A percentile compares a stretch with the other conserved stretches of the same genome.
phyloP scores from a whole-genome alignment of 495 filamentous ascomycete species.

The Hypoxylon rickii region DNA sequence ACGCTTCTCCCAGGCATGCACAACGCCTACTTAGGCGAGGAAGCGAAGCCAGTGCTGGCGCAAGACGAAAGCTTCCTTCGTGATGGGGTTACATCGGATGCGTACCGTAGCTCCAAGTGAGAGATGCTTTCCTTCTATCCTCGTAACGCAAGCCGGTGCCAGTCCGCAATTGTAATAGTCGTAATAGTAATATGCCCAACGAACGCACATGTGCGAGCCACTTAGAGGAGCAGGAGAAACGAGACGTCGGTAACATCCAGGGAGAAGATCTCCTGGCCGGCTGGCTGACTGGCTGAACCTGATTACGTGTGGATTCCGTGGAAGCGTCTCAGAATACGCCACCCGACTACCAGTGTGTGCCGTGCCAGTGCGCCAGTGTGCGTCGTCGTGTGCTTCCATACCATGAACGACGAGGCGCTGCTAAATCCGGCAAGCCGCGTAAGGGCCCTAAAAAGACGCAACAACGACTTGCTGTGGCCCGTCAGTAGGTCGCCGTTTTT shows the following conservation, averaged over 20 bases:
- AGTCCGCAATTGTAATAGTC: conserved; percentile 1
- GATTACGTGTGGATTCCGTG: conserved; percentile 12
- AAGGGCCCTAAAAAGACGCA: conserved; percentile 17
- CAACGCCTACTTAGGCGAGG: not conserved
- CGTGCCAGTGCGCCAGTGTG: no score
- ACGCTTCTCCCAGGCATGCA: conserved; percentile 11
- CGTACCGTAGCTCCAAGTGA: not conserved
- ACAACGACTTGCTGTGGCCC: not conserved
- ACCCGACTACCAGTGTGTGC: conserved; percentile 5
- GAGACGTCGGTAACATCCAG: conserved; percentile 3
- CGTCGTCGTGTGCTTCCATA: no score
- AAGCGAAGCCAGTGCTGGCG: not conserved
- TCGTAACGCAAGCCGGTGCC: not conserved
- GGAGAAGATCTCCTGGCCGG: not conserved
- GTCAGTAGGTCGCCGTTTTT: not conserved
- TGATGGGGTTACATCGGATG: conserved; percentile 16
- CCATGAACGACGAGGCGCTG: conserved; percentile 2
- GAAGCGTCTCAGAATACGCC: conserved; percentile 11
- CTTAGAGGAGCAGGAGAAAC: conserved; percentile 2
- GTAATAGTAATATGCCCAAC: conserved; percentile 3
- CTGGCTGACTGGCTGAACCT: not conserved
- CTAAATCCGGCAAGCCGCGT: conserved; percentile 20
- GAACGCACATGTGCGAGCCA: conserved; percentile 7
- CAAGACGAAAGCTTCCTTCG: conserved; percentile 9
- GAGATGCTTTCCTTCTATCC: not conserved